Evolutionary conservation across 345 rosid genomes (phyloP).

Genomic region (Eucalyptus globulus): DNA sequence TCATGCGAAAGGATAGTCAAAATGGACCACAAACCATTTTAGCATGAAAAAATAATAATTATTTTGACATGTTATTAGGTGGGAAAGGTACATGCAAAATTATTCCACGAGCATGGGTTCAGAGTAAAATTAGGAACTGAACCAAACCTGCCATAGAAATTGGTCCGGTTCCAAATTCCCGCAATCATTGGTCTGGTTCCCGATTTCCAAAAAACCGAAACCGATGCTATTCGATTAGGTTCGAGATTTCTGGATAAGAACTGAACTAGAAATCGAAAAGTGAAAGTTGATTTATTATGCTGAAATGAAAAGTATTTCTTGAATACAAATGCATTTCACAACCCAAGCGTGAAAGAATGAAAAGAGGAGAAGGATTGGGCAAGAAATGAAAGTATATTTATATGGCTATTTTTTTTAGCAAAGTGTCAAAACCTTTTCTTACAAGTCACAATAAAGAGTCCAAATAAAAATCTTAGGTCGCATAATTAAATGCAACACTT

Average conservation of each 20-base stretch:
- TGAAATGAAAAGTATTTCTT: not conserved
- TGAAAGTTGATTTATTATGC: not conserved
- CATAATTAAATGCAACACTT: not conserved
- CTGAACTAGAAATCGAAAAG: accelerated
- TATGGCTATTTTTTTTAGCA: not conserved
- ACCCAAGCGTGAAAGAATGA: not conserved
- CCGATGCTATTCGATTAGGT: accelerated
- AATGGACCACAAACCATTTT: not conserved
- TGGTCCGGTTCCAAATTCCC: accelerated
- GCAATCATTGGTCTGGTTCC: accelerated
- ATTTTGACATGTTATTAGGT: not conserved
- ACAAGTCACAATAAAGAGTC: not conserved
- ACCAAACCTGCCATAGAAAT: too few relatives aligned
- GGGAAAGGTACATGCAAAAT: not conserved
- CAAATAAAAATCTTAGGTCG: not conserved
- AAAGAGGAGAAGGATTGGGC: not conserved
- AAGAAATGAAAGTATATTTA: not conserved
- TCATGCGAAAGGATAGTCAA: not conserved
- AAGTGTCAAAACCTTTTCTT: not conserved
- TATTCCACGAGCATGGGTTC: too few relatives aligned
- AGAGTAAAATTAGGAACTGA: too few relatives aligned
- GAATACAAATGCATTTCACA: not conserved
- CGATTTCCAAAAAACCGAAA: accelerated
- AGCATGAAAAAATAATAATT: not conserved
- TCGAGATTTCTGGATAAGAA: too few relatives aligned